phyloP scores from a whole-genome alignment of 192 early-diverging fungal species.

The Podila horticola region DNA sequence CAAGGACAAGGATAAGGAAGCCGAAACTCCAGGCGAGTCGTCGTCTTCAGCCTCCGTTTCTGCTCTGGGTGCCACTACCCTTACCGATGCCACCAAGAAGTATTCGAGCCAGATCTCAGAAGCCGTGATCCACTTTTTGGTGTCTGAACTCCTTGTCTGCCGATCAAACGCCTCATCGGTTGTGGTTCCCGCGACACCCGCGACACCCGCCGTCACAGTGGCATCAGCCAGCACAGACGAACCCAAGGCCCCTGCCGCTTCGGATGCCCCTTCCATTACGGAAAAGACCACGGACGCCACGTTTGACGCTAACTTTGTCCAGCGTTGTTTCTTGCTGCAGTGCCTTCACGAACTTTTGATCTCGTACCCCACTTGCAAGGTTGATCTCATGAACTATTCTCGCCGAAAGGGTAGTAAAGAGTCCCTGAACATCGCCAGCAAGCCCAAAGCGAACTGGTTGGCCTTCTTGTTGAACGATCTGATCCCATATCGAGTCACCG shows the following conservation, averaged over 20 bases:
- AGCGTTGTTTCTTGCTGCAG: conserved; percentile 82
- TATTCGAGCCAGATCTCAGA: conserved; percentile 61
- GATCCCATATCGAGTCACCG: conserved; percentile 62
- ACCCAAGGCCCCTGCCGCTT: background rate
- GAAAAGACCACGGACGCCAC: background rate
- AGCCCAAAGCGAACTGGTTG: conserved; percentile 61
- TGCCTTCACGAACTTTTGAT: conserved; percentile 88
- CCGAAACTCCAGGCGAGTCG: background rate
- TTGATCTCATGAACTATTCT: conserved; percentile 71
- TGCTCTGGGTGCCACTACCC: conserved; percentile 13
- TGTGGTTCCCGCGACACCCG: background rate
- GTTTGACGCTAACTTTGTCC: conserved; percentile 35
- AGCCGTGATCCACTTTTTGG: conserved; percentile 63
- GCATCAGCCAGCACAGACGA: background rate
- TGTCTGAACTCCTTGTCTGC: conserved; percentile 59
- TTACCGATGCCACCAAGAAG: conserved; percentile 49
- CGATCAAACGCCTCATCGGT: conserved; percentile 1
- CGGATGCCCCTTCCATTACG: background rate
- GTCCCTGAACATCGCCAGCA: conserved; percentile 45
- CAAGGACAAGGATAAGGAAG: conserved; percentile 11
- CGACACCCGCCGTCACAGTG: background rate
- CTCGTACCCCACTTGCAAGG: conserved; percentile 85
- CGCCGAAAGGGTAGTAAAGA: conserved; percentile 58
- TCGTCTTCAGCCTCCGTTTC: conserved; percentile 9
- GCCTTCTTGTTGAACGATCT: conserved; percentile 74